phyloP scores from a whole-genome alignment of 805 yeast species.

The Suhomyces kilbournensis region DNA sequence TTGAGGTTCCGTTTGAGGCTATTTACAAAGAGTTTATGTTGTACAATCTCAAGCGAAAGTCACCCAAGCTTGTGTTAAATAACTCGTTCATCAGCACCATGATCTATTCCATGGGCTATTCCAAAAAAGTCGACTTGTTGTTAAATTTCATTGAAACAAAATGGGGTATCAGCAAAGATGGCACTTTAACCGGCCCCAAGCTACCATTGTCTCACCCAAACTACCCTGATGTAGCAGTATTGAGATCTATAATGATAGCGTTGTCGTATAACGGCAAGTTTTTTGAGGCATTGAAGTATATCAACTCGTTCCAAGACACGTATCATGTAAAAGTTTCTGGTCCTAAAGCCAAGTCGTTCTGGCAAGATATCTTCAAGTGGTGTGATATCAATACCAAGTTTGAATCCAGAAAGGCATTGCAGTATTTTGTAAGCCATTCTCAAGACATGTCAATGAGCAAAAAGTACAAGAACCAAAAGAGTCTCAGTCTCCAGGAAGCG shows the following conservation, averaged over 20 bases:
- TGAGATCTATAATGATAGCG: conserved; percentile 31
- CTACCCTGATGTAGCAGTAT: conserved; percentile 23
- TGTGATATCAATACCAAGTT: conserved; percentile 32
- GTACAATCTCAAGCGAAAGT: conserved; percentile 7
- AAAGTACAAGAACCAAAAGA: background rate
- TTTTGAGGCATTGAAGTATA: conserved; percentile 30
- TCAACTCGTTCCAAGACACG: conserved; percentile 33
- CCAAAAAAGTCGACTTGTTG: conserved; percentile 19
- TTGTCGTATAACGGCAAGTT: conserved; percentile 31
- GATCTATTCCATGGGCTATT: conserved; percentile 33
- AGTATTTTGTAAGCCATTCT: conserved; percentile 22
- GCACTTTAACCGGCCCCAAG: conserved; percentile 12
- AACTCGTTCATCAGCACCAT: conserved; percentile 23
- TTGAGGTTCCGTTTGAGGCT: conserved; percentile 18
- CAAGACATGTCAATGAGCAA: conserved; percentile 11
- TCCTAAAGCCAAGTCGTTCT: conserved; percentile 22
- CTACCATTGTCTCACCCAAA: conserved; percentile 12
- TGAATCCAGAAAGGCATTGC: conserved; percentile 25
- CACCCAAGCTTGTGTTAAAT: conserved; percentile 13
- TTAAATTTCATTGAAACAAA: conserved; percentile 21
- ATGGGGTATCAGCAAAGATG: conserved; percentile 32
- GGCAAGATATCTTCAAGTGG: conserved; percentile 40
- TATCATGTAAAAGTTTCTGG: conserved; percentile 22
- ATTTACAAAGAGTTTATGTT: conserved; percentile 23
- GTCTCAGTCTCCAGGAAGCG: conserved; percentile 17